These are phyloP conservation scores for Dichotomocladium elegans DNA, from an alignment of 371 early-diverging fungal species.

Conservation along the genomic window DNA sequence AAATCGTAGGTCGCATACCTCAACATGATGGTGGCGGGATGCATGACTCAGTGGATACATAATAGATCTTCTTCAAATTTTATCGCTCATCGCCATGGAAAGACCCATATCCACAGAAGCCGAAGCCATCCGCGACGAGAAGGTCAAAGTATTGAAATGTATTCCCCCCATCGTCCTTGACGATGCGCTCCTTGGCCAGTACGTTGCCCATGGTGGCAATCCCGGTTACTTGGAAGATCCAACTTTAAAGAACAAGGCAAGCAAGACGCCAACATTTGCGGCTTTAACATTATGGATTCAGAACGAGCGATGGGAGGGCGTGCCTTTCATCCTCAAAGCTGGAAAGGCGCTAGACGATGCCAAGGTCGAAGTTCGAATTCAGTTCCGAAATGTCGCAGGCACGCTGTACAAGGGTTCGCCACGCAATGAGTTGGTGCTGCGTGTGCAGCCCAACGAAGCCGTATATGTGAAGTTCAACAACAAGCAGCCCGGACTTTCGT, in stretches of 20 bases:
- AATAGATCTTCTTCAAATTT: conserved; percentile 79
- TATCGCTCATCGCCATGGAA: conserved; percentile 91
- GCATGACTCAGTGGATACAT: background rate
- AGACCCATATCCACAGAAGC: conserved; percentile 79
- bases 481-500: conserved; percentile 81
- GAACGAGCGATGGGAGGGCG: conserved; percentile 90
- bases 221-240: conserved; percentile 91
- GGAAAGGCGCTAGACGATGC: conserved; percentile 89
- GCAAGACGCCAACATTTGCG: conserved; percentile 86
- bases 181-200: conserved; percentile 87
- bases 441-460: conserved; percentile 91
- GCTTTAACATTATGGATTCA: conserved; percentile 76
- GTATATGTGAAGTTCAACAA: conserved; percentile 94
- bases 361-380: conserved; percentile 86
- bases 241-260: conserved; percentile 58
- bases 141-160: conserved; percentile 84
- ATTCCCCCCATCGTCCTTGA: conserved; percentile 76
- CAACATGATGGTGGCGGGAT: no score
- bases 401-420: conserved; percentile 65
- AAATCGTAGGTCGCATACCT: conserved; percentile 64
- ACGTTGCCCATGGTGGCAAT: conserved; percentile 67
- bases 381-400: conserved; percentile 86
- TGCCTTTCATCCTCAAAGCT: conserved; percentile 88
- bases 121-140: conserved; percentile 91
- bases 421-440: conserved; percentile 93